Percentiles rank a stretch among this genome's conserved stretches.
These are phyloP conservation scores for Globisporangium cederbergense DNA, from an alignment of 352 stramenopile genomes.

Conservation along the genomic window DNA sequence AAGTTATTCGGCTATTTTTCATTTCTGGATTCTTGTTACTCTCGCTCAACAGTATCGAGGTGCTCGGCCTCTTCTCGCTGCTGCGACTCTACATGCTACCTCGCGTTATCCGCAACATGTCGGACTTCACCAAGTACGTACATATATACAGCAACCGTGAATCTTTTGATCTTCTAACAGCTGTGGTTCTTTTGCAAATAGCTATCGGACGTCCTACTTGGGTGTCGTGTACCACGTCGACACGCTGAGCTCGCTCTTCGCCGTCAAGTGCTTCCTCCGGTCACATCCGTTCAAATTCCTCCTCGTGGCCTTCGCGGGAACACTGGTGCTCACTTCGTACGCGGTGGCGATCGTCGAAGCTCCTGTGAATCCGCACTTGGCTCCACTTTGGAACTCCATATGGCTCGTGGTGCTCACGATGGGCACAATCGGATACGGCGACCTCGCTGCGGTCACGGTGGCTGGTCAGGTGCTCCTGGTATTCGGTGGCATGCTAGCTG, in stretches of 20 bases:
- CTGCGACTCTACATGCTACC: conserved; percentile 78
- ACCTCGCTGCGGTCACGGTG: conserved; percentile 50
- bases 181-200: conserved; percentile 14
- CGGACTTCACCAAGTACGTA: conserved; percentile 65
- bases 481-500: conserved; percentile 60
- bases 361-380: conserved; percentile 60
- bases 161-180: neutral
- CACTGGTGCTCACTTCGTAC: conserved; percentile 57
- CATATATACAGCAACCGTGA: neutral
- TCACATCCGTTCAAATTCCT: conserved; percentile 66
- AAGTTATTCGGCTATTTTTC: too few relatives aligned
- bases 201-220: conserved; percentile 75
- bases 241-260: conserved; percentile 74
- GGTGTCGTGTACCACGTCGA: conserved; percentile 72
- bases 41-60: conserved; percentile 42
- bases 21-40: neutral
- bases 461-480: conserved; percentile 57
- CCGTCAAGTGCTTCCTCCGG: conserved; percentile 76
- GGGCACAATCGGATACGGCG: conserved; percentile 74
- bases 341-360: conserved; percentile 63
- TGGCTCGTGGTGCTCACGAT: conserved; percentile 78
- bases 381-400: conserved; percentile 49
- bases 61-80: conserved; percentile 60
- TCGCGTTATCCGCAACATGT: conserved; percentile 70
- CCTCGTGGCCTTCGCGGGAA: conserved; percentile 30